These are phyloP conservation scores for Pharnaceum exiguum DNA, from an alignment of 148 eudicot species.

Conservation along the genomic window DNA sequence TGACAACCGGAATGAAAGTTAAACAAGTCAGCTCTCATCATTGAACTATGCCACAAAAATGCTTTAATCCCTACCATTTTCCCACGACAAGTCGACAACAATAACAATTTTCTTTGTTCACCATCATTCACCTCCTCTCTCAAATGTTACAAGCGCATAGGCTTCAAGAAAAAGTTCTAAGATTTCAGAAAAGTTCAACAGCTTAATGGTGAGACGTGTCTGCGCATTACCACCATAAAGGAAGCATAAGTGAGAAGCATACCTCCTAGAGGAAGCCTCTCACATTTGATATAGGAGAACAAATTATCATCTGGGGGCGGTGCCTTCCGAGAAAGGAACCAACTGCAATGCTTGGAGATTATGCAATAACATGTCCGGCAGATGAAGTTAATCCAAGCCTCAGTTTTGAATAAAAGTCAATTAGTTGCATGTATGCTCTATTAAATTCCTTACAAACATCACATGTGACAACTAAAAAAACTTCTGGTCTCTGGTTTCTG, in stretches of 20 bases:
- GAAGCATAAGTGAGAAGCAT: conserved; percentile 70
- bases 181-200: background rate
- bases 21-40: too few species aligned
- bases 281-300: conserved; percentile 48
- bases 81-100: too few species aligned
- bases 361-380: conserved; percentile 28
- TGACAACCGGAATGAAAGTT: too few species aligned
- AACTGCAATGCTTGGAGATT: conserved; percentile 41
- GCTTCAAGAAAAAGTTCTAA: too few species aligned
- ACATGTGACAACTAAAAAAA: conserved; percentile 33
- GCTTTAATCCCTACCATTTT: too few species aligned
- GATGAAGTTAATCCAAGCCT: conserved; percentile 26
- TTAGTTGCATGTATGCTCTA: conserved; percentile 18
- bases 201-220: conserved; percentile 2
- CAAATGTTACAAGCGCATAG: too few species aligned
- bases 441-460: conserved; percentile 48
- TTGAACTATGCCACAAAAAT: too few species aligned
- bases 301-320: conserved; percentile 29
- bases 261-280: conserved; percentile 75
- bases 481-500: conserved; percentile 50
- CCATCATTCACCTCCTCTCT: too few species aligned
- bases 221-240: conserved; percentile 18
- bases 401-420: conserved; percentile 22
- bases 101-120: too few species aligned
- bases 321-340: conserved; percentile 42